These are phyloP conservation scores for Blastobotrys illinoisensis DNA, from an alignment of 1,139 yeast species.

Conservation along the genomic window DNA sequence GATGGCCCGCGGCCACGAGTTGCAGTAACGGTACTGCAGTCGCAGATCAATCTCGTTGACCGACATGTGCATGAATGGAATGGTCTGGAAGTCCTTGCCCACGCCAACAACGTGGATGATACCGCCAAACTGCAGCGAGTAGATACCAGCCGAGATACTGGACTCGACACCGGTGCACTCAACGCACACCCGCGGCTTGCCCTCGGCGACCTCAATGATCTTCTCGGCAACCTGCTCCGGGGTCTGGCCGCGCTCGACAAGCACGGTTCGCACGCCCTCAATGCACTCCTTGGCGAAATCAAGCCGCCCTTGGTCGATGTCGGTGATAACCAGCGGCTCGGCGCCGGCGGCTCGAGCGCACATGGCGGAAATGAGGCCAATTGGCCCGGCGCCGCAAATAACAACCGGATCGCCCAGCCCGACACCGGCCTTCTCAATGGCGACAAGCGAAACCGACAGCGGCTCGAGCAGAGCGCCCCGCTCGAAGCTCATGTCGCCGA, in stretches of 20 bases:
- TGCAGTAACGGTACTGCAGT: slow-evolving; percentile 77
- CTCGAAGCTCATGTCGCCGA: slow-evolving; percentile 67
- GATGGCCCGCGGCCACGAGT: slow-evolving; percentile 71
- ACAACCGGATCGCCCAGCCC: slow-evolving; percentile 69
- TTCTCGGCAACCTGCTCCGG: slow-evolving; percentile 36
- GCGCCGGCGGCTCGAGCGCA: slow-evolving; percentile 85
- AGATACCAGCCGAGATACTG: slow-evolving; percentile 60
- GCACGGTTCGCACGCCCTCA: slow-evolving; percentile 31
- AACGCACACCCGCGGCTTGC: slow-evolving; percentile 58
- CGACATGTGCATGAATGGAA: slow-evolving; percentile 71
- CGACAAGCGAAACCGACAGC: slow-evolving; percentile 79
- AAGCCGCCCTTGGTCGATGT: slow-evolving; percentile 29
- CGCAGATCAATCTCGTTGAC: slow-evolving; percentile 64
- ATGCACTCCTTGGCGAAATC: slow-evolving; percentile 24
- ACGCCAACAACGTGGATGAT: slow-evolving; percentile 71
- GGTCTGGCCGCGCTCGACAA: slow-evolving; percentile 24
- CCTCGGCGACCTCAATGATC: slow-evolving; percentile 37
- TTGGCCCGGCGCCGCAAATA: slow-evolving; percentile 92
- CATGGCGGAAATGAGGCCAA: slow-evolving; percentile 74
- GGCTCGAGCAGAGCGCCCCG: slow-evolving; percentile 92
- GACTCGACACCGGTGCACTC: slow-evolving; percentile 70
- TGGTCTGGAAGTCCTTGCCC: slow-evolving; percentile 55
- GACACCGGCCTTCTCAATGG: slow-evolving; percentile 62
- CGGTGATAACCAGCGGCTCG: slow-evolving; percentile 58
- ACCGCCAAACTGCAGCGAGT: slow-evolving; percentile 56